A percentile compares a stretch with the other conserved stretches of the same genome.
Conservation (phyloP, 108 stramenopile species). For the Mediolabrus comicus region DNA sequence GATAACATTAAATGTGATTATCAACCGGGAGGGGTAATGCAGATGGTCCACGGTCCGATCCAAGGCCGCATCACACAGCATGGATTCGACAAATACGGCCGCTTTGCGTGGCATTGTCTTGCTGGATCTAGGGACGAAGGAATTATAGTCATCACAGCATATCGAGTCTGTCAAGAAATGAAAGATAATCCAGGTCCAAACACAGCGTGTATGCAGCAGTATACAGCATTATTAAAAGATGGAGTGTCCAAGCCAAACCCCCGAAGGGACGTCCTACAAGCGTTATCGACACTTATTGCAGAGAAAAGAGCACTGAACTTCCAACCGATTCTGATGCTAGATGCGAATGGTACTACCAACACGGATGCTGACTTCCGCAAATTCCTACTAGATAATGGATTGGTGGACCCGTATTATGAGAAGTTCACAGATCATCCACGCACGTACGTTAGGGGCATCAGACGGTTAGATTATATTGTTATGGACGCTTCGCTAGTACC, state of each 20-base stretch:
- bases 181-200: not conserved
- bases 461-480: too few species aligned
- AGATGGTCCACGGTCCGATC: not conserved
- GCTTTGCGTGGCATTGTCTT: not conserved
- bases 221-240: not conserved
- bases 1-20: not conserved
- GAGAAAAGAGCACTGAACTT: not conserved
- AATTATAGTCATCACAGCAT: not conserved
- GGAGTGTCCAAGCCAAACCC: not conserved
- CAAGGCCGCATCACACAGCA: not conserved
- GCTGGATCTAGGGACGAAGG: conserved; percentile 10
- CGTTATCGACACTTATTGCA: not conserved
- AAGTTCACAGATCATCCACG: too few species aligned
- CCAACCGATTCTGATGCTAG: not conserved
- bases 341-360: not conserved
- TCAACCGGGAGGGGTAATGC: not conserved
- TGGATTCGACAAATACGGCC: not conserved
- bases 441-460: too few species aligned
- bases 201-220: conserved; percentile 1
- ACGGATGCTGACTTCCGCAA: not conserved
- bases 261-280: not conserved
- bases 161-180: not conserved
- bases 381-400: not conserved
- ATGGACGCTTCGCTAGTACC: too few species aligned
- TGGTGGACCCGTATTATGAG: too few species aligned